These are phyloP conservation scores for Moesziomyces sp. DNA, from an alignment of 1,284 basidiomycete genomes.

Conservation along the genomic window DNA sequence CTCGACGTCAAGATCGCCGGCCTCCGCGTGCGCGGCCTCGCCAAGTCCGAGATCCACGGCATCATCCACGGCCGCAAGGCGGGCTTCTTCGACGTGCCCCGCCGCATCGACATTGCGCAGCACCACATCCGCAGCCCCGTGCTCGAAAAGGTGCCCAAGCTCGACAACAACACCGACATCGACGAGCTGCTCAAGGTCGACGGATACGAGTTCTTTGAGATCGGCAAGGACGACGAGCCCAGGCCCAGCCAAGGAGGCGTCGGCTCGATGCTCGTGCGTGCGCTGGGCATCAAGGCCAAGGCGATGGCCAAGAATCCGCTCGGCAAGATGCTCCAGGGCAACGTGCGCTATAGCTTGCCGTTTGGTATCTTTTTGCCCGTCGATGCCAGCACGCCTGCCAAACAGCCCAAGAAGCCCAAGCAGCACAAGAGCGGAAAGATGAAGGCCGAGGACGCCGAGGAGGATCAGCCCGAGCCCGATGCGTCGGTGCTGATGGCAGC, in stretches of 20 bases:
- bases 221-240: slow-evolving; percentile 36
- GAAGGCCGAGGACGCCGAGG: background rate
- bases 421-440: slow-evolving; percentile 27
- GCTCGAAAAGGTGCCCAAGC: slow-evolving; percentile 47
- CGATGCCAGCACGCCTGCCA: slow-evolving; percentile 16
- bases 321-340: slow-evolving; percentile 53
- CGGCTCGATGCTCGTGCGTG: slow-evolving; percentile 33
- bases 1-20: slow-evolving; percentile 58
- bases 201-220: slow-evolving; percentile 62
- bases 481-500: slow-evolving; percentile 57
- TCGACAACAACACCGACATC: slow-evolving; percentile 41
- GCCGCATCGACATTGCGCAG: slow-evolving; percentile 49
- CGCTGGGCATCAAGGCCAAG: slow-evolving; percentile 57
- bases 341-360: slow-evolving; percentile 57
- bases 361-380: slow-evolving; percentile 59
- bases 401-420: slow-evolving; percentile 36
- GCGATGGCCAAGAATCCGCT: slow-evolving; percentile 58
- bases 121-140: slow-evolving; percentile 48
- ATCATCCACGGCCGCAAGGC: slow-evolving; percentile 37
- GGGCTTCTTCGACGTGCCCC: slow-evolving; percentile 50
- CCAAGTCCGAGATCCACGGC: slow-evolving; percentile 45
- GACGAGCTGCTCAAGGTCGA: slow-evolving; percentile 55
- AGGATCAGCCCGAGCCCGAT: slow-evolving; percentile 9
- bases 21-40: slow-evolving; percentile 54
- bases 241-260: slow-evolving; percentile 8